Evolutionary conservation across 1,284 basidiomycete species (phyloP), one percentile per base, ranked within the genome.

Genomic region (Termitomyces sp.): DNA sequence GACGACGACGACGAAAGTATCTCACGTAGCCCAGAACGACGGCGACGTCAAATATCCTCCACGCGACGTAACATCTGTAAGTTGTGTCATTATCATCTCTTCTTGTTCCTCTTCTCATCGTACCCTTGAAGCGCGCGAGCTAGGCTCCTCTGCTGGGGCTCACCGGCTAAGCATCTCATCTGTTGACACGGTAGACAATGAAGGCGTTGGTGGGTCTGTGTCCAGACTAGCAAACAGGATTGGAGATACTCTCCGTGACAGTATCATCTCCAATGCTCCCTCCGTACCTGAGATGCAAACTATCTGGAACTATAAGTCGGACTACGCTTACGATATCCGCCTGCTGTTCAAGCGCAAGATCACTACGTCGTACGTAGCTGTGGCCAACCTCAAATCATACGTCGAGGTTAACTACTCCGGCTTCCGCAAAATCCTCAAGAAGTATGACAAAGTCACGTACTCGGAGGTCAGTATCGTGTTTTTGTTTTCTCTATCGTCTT

Each of bases 371-470:
- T 98, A 92, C 69, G 86, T 94, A 40, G 79, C 85, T 1, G 78
- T 90, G 45, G 89, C 88, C n/a, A 88, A 91, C 36, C 79, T 98
- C 54, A 84, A 83, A 68, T 90, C 94, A n/a, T 99, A 94, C 63
- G 86, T 94, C 48, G 92, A 98, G 64, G 79, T 98, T 53, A 99
- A 99, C 72, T 82, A 92, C 66, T 92, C 92, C 0, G 97, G 95
- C 0, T 93, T 98, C 73, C 84, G 93, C 64, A 98, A 99, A 78
- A 96, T 98, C 39, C 69, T 98, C 65, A 99, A 99, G 72, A 98
- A 98, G 89, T 93, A 97, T 67, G 96, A 98, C 80, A 98, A 98
- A 71, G 92, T 97, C 61, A 93, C 88, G 1, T 86, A 88, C 61
- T 90, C 82, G 59, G 82, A 89, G 67, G 86, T 83, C 56, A 40